Percentiles rank a stretch among this genome's conserved stretches.
Conservation (phyloP, 2,329 filamentous ascomycete species). For the Cercospora sp. region DNA sequence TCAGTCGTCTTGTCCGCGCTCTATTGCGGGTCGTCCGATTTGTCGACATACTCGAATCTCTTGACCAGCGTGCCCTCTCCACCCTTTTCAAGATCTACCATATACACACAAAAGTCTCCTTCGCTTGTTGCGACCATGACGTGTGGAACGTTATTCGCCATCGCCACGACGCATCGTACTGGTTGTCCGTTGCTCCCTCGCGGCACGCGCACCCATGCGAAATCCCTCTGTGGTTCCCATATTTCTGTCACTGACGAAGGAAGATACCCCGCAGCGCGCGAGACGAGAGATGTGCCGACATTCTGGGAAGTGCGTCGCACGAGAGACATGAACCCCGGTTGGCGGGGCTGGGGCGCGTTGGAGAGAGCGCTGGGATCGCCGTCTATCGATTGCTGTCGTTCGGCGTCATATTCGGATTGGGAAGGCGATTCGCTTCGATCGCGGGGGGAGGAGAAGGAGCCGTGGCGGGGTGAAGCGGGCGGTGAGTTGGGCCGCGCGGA, state of each 20-base stretch:
- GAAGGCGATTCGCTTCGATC: slow-evolving; percentile 47
- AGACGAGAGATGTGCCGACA: slow-evolving; percentile 83
- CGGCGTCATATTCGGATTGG: slow-evolving; percentile 22
- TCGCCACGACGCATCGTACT: slow-evolving; percentile 88
- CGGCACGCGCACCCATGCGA: slow-evolving; percentile 93
- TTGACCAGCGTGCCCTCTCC: slow-evolving; percentile 90
- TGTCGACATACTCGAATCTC: slow-evolving; percentile 77
- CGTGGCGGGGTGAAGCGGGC: slow-evolving; percentile 32
- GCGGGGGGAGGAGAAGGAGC: slow-evolving; percentile 24
- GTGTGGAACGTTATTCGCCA: slow-evolving; percentile 91
- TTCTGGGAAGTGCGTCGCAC: slow-evolving; percentile 92
- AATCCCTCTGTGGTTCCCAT: slow-evolving; percentile 93
- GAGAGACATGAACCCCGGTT: slow-evolving; percentile 85
- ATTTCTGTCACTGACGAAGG: slow-evolving; percentile 94
- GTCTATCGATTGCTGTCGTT: slow-evolving; percentile 34
- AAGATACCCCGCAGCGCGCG: slow-evolving; percentile 86
- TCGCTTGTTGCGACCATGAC: slow-evolving; percentile 98
- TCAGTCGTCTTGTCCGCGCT: neutral
- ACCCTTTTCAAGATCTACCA: slow-evolving; percentile 89
- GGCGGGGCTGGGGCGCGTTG: slow-evolving; percentile 44
- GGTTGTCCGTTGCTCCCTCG: slow-evolving; percentile 57
- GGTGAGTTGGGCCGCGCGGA: slow-evolving; percentile 27
- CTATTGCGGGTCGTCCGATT: neutral
- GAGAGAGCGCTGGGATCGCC: slow-evolving; percentile 27
- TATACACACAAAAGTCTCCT: slow-evolving; percentile 91